Conservation (phyloP, 306 rosid genomes). For the Neltuma alba region DNA sequence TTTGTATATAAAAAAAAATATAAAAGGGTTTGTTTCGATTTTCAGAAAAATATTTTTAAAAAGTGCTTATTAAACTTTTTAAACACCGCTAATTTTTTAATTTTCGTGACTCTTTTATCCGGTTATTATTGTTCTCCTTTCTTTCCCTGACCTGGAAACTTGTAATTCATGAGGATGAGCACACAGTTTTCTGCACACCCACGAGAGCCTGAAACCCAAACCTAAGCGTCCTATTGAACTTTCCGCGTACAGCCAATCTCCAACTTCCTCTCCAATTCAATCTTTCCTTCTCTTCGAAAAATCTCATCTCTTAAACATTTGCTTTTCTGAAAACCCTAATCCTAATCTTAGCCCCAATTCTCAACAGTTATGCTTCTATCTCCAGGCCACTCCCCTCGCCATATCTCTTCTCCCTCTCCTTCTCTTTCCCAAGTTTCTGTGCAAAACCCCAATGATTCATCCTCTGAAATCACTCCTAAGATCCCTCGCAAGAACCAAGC, state of each 20-base stretch:
- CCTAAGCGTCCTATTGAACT: not conserved
- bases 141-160: not conserved
- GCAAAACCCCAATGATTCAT: constrained; percentile 42
- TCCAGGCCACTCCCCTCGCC: constrained; percentile 95
- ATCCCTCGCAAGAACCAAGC: constrained; percentile 36
- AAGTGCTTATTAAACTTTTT: too few relatives aligned
- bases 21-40: too few relatives aligned
- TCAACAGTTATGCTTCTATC: constrained; percentile 71
- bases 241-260: not conserved
- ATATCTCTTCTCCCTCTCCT: constrained; percentile 79
- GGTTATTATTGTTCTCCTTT: not conserved
- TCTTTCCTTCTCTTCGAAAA: not conserved
- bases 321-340: not conserved
- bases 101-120: too few relatives aligned
- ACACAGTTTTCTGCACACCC: not conserved
- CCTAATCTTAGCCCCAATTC: not conserved
- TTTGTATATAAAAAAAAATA: too few relatives aligned
- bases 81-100: too few relatives aligned
- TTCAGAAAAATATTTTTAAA: too few relatives aligned
- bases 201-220: not conserved
- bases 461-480: constrained; percentile 36
- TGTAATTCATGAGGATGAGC: not conserved
- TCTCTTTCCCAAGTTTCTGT: constrained; percentile 40
- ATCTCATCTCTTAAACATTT: not conserved
- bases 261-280: not conserved